phyloP scores from a whole-genome alignment of 306 rosid species.

The Acacia confusa region DNA sequence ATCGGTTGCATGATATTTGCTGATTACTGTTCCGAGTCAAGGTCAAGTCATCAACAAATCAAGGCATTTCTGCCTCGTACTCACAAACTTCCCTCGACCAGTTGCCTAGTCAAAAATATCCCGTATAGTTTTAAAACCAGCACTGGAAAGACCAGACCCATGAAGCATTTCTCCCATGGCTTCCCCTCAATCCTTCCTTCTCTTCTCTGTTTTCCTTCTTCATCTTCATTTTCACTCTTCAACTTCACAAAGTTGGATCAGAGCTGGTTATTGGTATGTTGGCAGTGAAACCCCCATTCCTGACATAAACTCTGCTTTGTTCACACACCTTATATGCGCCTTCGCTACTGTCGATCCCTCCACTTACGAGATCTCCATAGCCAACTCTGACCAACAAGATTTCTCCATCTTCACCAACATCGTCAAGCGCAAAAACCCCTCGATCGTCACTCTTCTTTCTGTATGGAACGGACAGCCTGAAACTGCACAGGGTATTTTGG shows the following conservation, averaged over 20 bases:
- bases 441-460: constrained; percentile 45
- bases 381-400: constrained; percentile 28
- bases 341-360: constrained; percentile 38
- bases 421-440: constrained; percentile 47
- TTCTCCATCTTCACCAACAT: constrained; percentile 41
- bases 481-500: constrained; percentile 1
- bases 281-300: constrained; percentile 30
- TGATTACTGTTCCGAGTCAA: no score
- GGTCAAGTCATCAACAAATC: neutral
- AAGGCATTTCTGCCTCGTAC: neutral
- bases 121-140: neutral
- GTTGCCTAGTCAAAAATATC: neutral
- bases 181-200: neutral
- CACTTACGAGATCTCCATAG: constrained; percentile 30
- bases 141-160: neutral
- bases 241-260: constrained; percentile 26
- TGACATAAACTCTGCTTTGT: constrained; percentile 38
- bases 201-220: constrained; percentile 14
- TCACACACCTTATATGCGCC: constrained; percentile 43
- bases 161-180: neutral
- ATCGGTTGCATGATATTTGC: no score
- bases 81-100: neutral
- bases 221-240: constrained; percentile 24
- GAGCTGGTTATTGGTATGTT: constrained; percentile 40
- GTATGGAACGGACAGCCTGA: constrained; percentile 27